These are phyloP conservation scores for Thalassiosira hispida DNA, from an alignment of 352 stramenopile genomes.

Conservation along the genomic window DNA sequence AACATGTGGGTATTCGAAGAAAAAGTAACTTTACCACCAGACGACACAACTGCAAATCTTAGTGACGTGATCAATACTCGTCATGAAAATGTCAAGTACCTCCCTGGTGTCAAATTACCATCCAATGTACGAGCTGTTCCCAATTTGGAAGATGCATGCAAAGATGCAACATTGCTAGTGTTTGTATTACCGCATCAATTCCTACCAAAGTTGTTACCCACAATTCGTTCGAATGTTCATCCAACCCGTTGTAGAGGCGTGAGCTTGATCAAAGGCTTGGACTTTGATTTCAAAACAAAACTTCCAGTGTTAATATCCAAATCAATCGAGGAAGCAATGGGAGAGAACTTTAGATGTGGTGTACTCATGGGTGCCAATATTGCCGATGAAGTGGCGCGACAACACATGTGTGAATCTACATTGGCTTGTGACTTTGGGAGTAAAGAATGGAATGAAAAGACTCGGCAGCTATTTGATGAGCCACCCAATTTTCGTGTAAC, in stretches of 20 bases:
- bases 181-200: conserved; percentile 98
- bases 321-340: conserved; percentile 76
- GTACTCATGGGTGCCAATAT: conserved; percentile 98
- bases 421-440: conserved; percentile 88
- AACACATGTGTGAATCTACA: conserved; percentile 97
- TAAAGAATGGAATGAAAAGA: conserved; percentile 64
- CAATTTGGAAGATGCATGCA: conserved; percentile 90
- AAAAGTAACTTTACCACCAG: conserved; percentile 85
- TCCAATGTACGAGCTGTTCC: conserved; percentile 92
- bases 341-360: conserved; percentile 73
- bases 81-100: conserved; percentile 97
- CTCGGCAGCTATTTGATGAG: conserved; percentile 74
- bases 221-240: conserved; percentile 79
- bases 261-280: conserved; percentile 82
- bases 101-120: conserved; percentile 91
- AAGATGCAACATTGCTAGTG: conserved; percentile 92
- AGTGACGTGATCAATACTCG: conserved; percentile 95
- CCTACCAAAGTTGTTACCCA: conserved; percentile 89
- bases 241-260: conserved; percentile 68
- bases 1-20: conserved; percentile 98
- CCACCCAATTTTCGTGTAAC: conserved; percentile 90
- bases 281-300: conserved; percentile 73
- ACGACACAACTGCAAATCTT: conserved; percentile 85
- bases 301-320: conserved; percentile 78
- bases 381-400: conserved; percentile 93